phyloP scores from a whole-genome alignment of 2,329 filamentous ascomycete species.

The Pseudogymnoascus sp. region DNA sequence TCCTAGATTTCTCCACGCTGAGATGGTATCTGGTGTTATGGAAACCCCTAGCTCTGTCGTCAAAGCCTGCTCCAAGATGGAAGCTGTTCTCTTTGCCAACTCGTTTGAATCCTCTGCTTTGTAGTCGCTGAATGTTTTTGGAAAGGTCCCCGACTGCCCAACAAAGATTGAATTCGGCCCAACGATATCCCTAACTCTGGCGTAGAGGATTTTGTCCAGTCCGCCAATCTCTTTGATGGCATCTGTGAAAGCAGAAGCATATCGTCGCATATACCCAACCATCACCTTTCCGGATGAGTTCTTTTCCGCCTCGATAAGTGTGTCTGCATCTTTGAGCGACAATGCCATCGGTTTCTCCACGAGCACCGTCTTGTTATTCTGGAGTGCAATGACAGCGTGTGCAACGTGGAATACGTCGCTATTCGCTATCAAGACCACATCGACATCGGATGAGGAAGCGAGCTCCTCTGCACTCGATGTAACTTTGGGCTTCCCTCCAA shows the following conservation, averaged over 20 bases:
- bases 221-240: constrained; percentile 46
- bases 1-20: constrained; percentile 37
- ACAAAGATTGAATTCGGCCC: constrained; percentile 47
- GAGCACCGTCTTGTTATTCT: constrained; percentile 49
- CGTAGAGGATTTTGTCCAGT: constrained; percentile 49
- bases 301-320: constrained; percentile 42
- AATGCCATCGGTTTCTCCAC: constrained; percentile 52
- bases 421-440: constrained; percentile 47
- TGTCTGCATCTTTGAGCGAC: constrained; percentile 36
- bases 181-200: constrained; percentile 41
- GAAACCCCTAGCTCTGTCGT: constrained; percentile 18
- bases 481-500: too few relatives aligned
- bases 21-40: constrained; percentile 25
- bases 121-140: constrained; percentile 37
- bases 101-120: constrained; percentile 18
- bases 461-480: constrained; percentile 31
- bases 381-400: constrained; percentile 43
- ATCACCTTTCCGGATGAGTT: constrained; percentile 40
- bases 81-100: constrained; percentile 21
- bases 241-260: constrained; percentile 47
- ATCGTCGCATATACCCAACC: constrained; percentile 56
- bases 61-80: constrained; percentile 30
- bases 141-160: constrained; percentile 41
- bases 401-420: constrained; percentile 47
- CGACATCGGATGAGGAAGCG: constrained; percentile 36